Conservation (phyloP, 257 asterid species). For the Ajuga chamaepitys region DNA sequence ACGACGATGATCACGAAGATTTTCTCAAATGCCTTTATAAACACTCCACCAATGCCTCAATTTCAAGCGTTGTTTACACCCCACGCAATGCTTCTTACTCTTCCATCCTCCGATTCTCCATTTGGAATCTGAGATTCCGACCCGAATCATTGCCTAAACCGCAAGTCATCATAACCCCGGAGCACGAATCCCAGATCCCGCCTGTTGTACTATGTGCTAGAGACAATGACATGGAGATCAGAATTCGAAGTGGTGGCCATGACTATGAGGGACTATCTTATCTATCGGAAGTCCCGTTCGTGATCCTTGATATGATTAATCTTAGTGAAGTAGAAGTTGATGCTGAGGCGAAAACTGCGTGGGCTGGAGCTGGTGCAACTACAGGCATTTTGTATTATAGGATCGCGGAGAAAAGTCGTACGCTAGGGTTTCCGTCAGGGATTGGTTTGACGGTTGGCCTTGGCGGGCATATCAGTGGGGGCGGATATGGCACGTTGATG, state of each 20-base stretch:
- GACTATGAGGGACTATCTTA: constrained; percentile 41
- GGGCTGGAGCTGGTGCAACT: constrained; percentile 35
- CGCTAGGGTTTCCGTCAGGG: constrained; percentile 30
- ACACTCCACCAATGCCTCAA: no score
- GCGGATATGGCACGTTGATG: constrained; percentile 31
- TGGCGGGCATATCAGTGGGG: constrained; percentile 46
- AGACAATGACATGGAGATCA: constrained; percentile 17
- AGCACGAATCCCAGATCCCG: no score
- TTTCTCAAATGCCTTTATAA: neutral
- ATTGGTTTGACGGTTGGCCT: constrained; percentile 33
- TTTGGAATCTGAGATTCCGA: constrained; percentile 20
- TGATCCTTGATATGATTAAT: constrained; percentile 27
- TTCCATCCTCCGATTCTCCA: neutral
- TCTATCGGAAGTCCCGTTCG: constrained; percentile 17
- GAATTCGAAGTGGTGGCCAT: constrained; percentile 40
- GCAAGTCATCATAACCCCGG: no score
- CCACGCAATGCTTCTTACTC: neutral
- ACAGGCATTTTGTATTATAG: constrained; percentile 25
- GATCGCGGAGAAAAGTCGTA: constrained; percentile 18
- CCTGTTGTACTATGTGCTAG: constrained; percentile 13
- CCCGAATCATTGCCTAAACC: neutral
- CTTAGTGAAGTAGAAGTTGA: constrained; percentile 17
- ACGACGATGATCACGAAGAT: neutral
- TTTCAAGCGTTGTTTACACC: neutral
- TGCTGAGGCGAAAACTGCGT: constrained; percentile 22